These are phyloP conservation scores for Aspergillus sparsus DNA, from an alignment of 495 filamentous ascomycete species.

Conservation along the genomic window DNA sequence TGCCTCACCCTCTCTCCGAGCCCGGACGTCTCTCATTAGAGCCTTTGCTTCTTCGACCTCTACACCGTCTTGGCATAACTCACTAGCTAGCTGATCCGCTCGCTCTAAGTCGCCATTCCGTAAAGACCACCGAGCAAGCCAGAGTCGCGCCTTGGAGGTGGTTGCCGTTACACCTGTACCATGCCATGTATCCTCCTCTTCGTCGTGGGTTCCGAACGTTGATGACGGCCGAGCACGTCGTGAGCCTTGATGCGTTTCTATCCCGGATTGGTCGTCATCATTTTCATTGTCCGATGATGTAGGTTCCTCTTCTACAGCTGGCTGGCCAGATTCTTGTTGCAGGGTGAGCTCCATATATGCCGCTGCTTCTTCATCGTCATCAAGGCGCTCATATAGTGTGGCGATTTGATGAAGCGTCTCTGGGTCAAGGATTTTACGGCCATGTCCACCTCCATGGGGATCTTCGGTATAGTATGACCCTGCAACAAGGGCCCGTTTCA, in stretches of 20 bases:
- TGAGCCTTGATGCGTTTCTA: constrained; percentile 11
- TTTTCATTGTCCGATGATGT: constrained; percentile 40
- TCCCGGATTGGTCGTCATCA: constrained; percentile 46
- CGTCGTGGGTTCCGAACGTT: constrained; percentile 14
- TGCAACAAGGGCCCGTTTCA: constrained; percentile 85
- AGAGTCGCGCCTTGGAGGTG: constrained; percentile 89
- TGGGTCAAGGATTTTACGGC: constrained; percentile 71
- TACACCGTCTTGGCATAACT: constrained; percentile 92
- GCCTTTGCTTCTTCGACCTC: constrained; percentile 99
- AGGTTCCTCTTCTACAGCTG: constrained; percentile 32
- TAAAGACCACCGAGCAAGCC: constrained; percentile 86
- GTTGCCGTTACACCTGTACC: constrained; percentile 81
- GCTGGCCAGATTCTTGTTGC: constrained; percentile 74
- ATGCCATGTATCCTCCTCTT: constrained; percentile 46
- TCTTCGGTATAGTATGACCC: constrained; percentile 77
- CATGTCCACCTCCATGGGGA: constrained; percentile 29
- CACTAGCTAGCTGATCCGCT: constrained; percentile 79
- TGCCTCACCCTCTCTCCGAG: constrained; percentile 63
- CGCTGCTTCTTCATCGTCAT: constrained; percentile 74
- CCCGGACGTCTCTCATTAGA: constrained; percentile 83
- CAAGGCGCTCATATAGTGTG: constrained; percentile 77
- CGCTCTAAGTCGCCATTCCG: constrained; percentile 67
- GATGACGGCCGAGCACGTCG: constrained; percentile 26
- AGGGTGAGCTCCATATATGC: constrained; percentile 94
- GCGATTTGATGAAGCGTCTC: constrained; percentile 90